Evolutionary conservation across 805 yeast species (phyloP).

Genomic region (Monosporozyma yasuniensis): DNA sequence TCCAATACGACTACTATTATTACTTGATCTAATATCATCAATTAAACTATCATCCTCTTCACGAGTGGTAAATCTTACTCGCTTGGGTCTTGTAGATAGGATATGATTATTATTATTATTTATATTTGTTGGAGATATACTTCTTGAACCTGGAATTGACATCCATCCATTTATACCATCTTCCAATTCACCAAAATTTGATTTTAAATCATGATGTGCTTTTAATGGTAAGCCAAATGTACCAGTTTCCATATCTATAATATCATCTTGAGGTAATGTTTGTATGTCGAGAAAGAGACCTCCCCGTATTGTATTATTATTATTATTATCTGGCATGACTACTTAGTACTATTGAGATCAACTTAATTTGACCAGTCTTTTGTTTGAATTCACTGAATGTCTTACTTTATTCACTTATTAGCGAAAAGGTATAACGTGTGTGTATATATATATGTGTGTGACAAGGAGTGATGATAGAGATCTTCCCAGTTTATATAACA

Average conservation of each 20-base stretch:
- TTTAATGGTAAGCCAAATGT: constrained; percentile 1
- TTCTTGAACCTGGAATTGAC: background rate
- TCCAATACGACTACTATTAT: background rate
- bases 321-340: background rate
- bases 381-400: too few species aligned
- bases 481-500: too few species aligned
- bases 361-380: too few species aligned
- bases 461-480: too few species aligned
- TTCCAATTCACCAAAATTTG: constrained; percentile 1
- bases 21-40: background rate
- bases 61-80: background rate
- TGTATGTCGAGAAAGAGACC: background rate
- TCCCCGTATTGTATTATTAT: background rate
- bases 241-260: background rate
- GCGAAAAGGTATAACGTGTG: background rate
- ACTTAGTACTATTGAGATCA: too few species aligned
- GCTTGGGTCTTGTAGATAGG: background rate
- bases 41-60: background rate
- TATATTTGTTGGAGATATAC: background rate
- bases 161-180: background rate
- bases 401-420: too few species aligned
- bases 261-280: background rate
- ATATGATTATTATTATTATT: background rate
- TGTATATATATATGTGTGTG: too few species aligned
- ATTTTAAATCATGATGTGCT: background rate